Evolutionary conservation across 2,329 filamentous ascomycete genomes (phyloP).

Genomic region (Fusarium sororula): DNA sequence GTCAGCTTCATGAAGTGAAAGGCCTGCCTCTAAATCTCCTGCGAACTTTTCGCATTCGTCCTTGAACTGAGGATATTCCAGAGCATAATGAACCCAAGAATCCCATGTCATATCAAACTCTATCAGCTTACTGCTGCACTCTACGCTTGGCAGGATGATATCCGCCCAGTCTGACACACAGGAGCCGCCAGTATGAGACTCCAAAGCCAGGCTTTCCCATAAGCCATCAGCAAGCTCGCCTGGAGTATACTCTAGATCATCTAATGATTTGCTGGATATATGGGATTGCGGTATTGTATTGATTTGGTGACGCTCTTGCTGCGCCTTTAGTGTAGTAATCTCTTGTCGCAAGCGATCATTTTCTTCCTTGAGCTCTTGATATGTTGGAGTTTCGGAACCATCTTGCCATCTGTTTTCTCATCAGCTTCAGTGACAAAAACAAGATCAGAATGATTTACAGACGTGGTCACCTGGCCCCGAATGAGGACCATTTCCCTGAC

Average conservation of each 20-base stretch:
- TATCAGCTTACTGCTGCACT: background rate
- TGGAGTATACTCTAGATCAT: background rate
- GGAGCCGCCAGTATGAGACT: fast-evolving
- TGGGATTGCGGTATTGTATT: background rate
- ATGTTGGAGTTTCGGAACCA: background rate
- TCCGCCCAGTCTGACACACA: background rate
- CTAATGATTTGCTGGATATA: background rate
- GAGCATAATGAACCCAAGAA: background rate
- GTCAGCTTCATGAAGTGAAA: background rate
- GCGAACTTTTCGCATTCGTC: background rate
- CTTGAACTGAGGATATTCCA: background rate
- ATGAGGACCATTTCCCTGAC: background rate
- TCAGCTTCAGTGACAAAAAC: background rate
- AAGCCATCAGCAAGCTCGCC: background rate
- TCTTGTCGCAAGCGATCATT: background rate
- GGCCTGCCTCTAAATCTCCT: background rate
- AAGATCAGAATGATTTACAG: background rate
- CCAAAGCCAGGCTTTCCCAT: background rate
- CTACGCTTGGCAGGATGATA: background rate
- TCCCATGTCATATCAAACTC: background rate
- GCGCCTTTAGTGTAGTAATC: background rate
- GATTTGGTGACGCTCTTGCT: background rate
- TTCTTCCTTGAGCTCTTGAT: background rate
- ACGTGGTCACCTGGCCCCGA: background rate
- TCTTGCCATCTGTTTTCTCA: background rate